Evolutionary conservation across 768 basidiomycete species (phyloP), one percentile per base, ranked within the genome.

Genomic region (Auriscalpium vulgare): DNA sequence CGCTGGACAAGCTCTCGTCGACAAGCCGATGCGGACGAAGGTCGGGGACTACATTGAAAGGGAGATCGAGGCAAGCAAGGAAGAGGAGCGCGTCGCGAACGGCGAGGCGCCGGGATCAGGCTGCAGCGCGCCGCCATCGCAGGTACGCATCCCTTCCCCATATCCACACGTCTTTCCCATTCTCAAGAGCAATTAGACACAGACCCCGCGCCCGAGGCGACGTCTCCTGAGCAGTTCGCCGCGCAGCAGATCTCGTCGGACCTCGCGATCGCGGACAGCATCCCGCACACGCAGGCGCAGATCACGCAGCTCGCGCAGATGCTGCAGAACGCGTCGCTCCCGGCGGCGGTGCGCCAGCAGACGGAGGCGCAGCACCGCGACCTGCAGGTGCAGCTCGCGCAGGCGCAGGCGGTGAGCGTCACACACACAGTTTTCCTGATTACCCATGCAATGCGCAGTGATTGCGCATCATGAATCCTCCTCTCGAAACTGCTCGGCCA

Each of bases 291-390:
- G 16, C 91, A 94, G 69, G 89, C 89, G 5, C 89, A 92, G 66
- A 85, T 92, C 58, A 72, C 74, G n/a, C 91, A 94, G 63, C 75
- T 91, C 51, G 84, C 82, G 56, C 74, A 83, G 61, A 85, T 88
- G 77, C 81, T 93, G 61, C 86, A 88, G 69, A 92, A 91, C 65
- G 81, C 85, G 17, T 77, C 82, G 9, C 73, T 94, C 8, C 88
- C 88, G 2, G 70, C 71, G 21, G 81, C 82, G 51, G 85, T 88
- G 46, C 85, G 90, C 37, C 86, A 85, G 65, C 83, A 85, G 59
- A 87, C 90, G 16, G 85, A 91, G 71, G 82, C 88, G 76, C 88
- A 94, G 68, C 80, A 88, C 64, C 85, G 88, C 54, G 84, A 90
- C 63, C 75, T 88, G 47, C 86, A 89, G 63, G 80, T 88, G 64